phyloP scores from a whole-genome alignment of 495 filamentous ascomycete species.

The Neurospora discreta region DNA sequence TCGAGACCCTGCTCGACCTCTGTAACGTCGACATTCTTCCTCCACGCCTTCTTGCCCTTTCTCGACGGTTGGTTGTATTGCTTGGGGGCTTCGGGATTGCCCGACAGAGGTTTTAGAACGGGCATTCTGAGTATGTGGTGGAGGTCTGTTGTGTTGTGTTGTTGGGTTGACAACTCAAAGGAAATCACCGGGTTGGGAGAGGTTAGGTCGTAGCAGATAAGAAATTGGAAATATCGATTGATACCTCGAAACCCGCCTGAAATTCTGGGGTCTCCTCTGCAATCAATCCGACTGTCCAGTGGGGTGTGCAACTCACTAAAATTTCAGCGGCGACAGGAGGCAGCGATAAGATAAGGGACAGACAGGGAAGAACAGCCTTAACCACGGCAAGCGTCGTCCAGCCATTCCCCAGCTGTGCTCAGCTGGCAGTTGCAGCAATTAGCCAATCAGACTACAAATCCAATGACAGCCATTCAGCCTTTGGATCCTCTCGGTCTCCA shows the following conservation, averaged over 20 bases:
- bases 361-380: not conserved
- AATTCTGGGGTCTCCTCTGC: not conserved
- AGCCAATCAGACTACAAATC: not conserved
- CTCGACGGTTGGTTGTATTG: slow-evolving; percentile 73
- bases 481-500: slow-evolving; percentile 1
- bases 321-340: slow-evolving; percentile 9
- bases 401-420: not conserved
- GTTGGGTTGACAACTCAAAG: not conserved
- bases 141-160: not conserved
- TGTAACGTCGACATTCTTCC: slow-evolving; percentile 91
- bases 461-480: slow-evolving; percentile 23
- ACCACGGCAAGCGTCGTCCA: too few species aligned
- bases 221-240: not conserved
- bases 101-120: slow-evolving; percentile 15
- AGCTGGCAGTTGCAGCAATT: not conserved
- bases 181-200: not conserved
- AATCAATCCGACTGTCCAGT: not conserved
- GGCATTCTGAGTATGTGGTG: slow-evolving; percentile 13
- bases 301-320: slow-evolving; percentile 6
- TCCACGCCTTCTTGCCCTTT: slow-evolving; percentile 97
- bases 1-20: slow-evolving; percentile 77
- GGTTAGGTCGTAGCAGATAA: not conserved
- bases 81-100: slow-evolving; percentile 33
- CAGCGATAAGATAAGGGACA: slow-evolving; percentile 10
- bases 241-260: not conserved